phyloP scores from a whole-genome alignment of 2,329 filamentous ascomycete species.

The Aureobasidium lini region DNA sequence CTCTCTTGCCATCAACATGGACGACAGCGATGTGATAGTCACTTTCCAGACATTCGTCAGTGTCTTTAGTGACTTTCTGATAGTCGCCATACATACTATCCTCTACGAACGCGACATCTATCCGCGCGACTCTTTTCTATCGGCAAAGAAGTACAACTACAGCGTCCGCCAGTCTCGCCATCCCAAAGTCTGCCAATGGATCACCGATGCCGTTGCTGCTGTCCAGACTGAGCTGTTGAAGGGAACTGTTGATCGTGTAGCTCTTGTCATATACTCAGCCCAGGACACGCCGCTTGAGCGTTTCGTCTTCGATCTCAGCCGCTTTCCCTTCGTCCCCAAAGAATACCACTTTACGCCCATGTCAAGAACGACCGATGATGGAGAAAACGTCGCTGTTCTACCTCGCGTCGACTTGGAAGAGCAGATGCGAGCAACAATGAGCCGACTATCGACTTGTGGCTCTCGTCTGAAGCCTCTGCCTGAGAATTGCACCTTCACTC shows the following conservation, averaged over 20 bases:
- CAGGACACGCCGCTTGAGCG: slow-evolving; percentile 49
- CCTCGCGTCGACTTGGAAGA: slow-evolving; percentile 55
- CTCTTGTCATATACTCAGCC: slow-evolving; percentile 49
- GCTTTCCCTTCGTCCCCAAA: slow-evolving; percentile 44
- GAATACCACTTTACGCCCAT: slow-evolving; percentile 46
- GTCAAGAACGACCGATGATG: slow-evolving; percentile 30
- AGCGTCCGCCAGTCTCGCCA: slow-evolving; percentile 80
- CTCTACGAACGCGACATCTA: slow-evolving; percentile 78
- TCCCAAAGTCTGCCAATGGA: slow-evolving; percentile 77
- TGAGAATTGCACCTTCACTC: slow-evolving; percentile 61
- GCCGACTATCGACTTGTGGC: slow-evolving; percentile 53
- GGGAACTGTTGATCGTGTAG: slow-evolving; percentile 48
- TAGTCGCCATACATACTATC: slow-evolving; percentile 75
- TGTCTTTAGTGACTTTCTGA: slow-evolving; percentile 72
- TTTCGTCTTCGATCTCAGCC: slow-evolving; percentile 53
- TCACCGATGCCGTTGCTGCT: slow-evolving; percentile 70
- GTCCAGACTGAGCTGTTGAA: slow-evolving; percentile 61
- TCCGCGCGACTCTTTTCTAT: slow-evolving; percentile 67
- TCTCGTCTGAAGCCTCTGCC: slow-evolving; percentile 53
- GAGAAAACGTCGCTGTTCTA: slow-evolving; percentile 21
- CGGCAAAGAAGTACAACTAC: slow-evolving; percentile 73
- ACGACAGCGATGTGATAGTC: slow-evolving; percentile 15
- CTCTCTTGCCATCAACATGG: background rate
- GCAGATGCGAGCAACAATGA: slow-evolving; percentile 61
- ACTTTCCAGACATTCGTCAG: slow-evolving; percentile 53